These are phyloP conservation scores for Flaveria sonorensis DNA, from an alignment of 129 eudicot genomes.

Conservation along the genomic window DNA sequence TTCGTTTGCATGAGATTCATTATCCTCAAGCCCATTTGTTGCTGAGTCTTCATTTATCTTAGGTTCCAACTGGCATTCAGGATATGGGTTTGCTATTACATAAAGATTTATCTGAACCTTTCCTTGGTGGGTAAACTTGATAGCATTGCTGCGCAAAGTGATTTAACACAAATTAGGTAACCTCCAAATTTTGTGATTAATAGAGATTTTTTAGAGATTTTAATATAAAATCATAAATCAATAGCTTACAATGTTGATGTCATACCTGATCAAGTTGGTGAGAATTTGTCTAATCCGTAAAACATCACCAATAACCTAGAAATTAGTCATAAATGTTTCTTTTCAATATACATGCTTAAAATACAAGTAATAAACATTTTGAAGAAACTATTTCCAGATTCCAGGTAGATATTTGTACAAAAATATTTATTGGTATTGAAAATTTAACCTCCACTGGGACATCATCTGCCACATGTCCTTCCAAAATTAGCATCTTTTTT, in stretches of 20 bases:
- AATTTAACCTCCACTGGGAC: constrained; percentile 78
- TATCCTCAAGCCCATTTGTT: constrained; percentile 39
- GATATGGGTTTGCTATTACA: constrained; percentile 56
- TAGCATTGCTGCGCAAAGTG: constrained; percentile 69
- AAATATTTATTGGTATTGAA: neutral
- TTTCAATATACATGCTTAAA: constrained; percentile 25
- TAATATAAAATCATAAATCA: neutral
- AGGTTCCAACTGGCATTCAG: constrained; percentile 37
- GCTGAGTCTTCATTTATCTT: constrained; percentile 28
- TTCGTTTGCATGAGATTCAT: constrained; percentile 44
- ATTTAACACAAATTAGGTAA: constrained; percentile 5
- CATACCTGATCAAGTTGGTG: constrained; percentile 90
- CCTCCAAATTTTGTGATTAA: neutral
- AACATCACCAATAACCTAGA: constrained; percentile 94
- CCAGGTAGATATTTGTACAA: neutral
- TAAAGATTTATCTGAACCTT: constrained; percentile 81
- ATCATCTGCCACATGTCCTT: constrained; percentile 81
- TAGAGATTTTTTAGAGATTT: neutral
- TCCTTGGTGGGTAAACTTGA: constrained; percentile 91
- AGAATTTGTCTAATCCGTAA: constrained; percentile 92
- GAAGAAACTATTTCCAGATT: neutral
- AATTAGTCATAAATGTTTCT: constrained; percentile 5
- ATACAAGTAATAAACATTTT: neutral
- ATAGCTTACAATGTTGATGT: constrained; percentile 2
- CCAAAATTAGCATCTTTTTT: constrained; percentile 70